A percentile compares a stretch with the other conserved stretches of the same genome.
phyloP scores from a whole-genome alignment of 179 eudicot species.

The Beta macrorhiza region DNA sequence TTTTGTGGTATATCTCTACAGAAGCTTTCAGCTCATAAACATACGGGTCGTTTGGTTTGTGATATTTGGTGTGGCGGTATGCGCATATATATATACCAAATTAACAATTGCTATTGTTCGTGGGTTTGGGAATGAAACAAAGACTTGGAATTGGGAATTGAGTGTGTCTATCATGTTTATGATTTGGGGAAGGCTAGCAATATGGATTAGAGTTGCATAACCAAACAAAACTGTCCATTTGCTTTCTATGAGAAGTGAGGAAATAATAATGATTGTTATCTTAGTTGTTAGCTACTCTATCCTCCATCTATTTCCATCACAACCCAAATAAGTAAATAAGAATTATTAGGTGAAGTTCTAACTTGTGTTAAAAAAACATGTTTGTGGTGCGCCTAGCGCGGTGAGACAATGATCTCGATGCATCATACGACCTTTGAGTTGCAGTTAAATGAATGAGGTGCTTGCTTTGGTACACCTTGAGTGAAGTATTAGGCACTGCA shows the following conservation, averaged over 20 bases:
- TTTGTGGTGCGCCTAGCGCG: background rate
- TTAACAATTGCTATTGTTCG: background rate
- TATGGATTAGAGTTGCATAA: background rate
- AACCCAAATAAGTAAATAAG: background rate
- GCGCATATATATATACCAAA: background rate
- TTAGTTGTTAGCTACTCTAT: background rate
- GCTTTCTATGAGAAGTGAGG: background rate
- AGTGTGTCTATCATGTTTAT: background rate
- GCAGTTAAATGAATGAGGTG: no score
- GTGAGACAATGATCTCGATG: background rate
- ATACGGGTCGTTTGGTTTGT: background rate
- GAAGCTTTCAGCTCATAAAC: background rate
- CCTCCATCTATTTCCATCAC: background rate
- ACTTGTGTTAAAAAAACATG: background rate
- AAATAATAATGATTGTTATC: background rate
- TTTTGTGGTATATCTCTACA: conserved; percentile 15
- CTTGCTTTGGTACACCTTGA: no score
- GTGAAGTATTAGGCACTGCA: background rate
- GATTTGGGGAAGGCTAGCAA: background rate
- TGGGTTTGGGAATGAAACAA: background rate
- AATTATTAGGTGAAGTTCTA: background rate
- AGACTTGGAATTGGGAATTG: background rate
- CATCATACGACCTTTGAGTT: background rate
- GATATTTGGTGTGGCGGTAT: background rate
- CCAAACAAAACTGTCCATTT: background rate